These are phyloP conservation scores for Chrysoporthe deuterocubensis DNA, from an alignment of 2,329 filamentous ascomycete species.

Conservation along the genomic window DNA sequence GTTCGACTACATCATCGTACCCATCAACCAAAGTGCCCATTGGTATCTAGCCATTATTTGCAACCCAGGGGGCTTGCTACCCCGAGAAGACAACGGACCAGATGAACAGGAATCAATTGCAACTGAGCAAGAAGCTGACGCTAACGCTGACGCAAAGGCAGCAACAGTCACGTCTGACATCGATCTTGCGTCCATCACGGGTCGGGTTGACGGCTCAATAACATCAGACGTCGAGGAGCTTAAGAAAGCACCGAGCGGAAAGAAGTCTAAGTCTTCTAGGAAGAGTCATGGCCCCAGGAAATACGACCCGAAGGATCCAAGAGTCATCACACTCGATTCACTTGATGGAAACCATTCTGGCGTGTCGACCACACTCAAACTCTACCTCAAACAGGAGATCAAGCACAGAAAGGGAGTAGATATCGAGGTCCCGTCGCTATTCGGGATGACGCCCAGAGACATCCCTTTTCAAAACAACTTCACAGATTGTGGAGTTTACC, in stretches of 20 bases:
- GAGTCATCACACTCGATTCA: slow-evolving; percentile 88
- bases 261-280: slow-evolving; percentile 33
- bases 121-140: not conserved
- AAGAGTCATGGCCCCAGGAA: slow-evolving; percentile 42
- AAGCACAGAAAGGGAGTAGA: slow-evolving; percentile 58
- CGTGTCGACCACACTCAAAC: slow-evolving; percentile 70
- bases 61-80: slow-evolving; percentile 72
- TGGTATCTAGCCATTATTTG: slow-evolving; percentile 98
- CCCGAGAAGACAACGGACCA: slow-evolving; percentile 15
- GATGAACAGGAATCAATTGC: not conserved
- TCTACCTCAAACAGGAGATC: slow-evolving; percentile 78
- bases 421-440: slow-evolving; percentile 41
- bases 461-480: slow-evolving; percentile 84
- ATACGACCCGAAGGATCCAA: slow-evolving; percentile 59
- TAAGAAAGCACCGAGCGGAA: slow-evolving; percentile 11
- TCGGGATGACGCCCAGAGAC: slow-evolving; percentile 69
- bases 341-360: slow-evolving; percentile 66
- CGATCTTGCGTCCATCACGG: slow-evolving; percentile 15
- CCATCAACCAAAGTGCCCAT: slow-evolving; percentile 84
- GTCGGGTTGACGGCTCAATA: slow-evolving; percentile 11
- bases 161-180: slow-evolving; percentile 21
- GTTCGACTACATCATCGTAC: slow-evolving; percentile 88
- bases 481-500: slow-evolving; percentile 87
- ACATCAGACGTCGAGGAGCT: not conserved
- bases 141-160: slow-evolving; percentile 20